These are phyloP conservation scores for Scalesia atractyloides DNA, from an alignment of 129 eudicot genomes.

Conservation along the genomic window DNA sequence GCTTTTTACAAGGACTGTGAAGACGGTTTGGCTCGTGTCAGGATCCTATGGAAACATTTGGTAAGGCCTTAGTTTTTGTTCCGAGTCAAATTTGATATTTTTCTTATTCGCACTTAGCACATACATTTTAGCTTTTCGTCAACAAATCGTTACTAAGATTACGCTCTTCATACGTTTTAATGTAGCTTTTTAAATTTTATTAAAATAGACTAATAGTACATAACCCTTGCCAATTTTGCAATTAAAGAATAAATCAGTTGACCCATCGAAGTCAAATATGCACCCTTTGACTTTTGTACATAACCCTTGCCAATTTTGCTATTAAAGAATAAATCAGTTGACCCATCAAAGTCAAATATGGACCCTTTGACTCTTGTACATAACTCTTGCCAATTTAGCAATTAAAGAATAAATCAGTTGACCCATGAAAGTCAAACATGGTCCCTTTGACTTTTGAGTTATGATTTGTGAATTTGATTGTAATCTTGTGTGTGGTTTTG, in stretches of 20 bases:
- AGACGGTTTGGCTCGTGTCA: constrained; percentile 2
- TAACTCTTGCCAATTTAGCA: not conserved
- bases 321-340: not conserved
- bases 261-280: constrained; percentile 14
- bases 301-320: not conserved
- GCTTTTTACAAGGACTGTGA: constrained; percentile 38
- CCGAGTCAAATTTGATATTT: not conserved
- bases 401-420: not conserved
- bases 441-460: not conserved
- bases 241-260: not conserved
- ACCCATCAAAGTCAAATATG: constrained; percentile 18
- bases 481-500: constrained; percentile 14
- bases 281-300: not conserved
- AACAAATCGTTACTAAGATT: not conserved
- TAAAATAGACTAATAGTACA: not conserved
- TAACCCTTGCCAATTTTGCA: not conserved
- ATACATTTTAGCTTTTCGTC: not conserved
- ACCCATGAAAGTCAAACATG: constrained; percentile 16
- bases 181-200: not conserved
- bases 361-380: not conserved
- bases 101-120: not conserved
- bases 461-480: not conserved
- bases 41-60: constrained; percentile 12
- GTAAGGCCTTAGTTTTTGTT: constrained; percentile 11
- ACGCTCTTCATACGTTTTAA: not conserved